Percentiles rank a stretch among this genome's conserved stretches.
phyloP scores from a whole-genome alignment of 2,329 filamentous ascomycete species.

The Alternaria metachromatica region DNA sequence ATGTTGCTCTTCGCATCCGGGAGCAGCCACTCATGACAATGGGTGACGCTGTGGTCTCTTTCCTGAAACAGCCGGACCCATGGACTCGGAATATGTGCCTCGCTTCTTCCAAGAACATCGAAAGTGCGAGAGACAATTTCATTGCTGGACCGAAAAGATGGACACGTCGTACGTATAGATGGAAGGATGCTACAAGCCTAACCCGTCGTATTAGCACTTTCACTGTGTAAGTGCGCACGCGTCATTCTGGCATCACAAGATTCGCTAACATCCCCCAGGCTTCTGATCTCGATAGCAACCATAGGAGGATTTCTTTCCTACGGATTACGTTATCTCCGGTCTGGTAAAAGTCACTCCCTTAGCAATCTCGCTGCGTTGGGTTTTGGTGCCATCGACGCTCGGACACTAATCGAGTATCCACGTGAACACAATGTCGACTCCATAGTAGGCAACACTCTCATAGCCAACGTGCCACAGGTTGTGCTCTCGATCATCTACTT shows the following conservation, averaged over 20 bases:
- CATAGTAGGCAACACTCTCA: neutral
- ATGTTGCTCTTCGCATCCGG: slow-evolving; percentile 11
- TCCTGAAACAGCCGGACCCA: slow-evolving; percentile 17
- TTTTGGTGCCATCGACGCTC: neutral
- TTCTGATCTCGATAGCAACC: neutral
- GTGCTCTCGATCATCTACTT: slow-evolving; percentile 46
- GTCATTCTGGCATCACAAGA: neutral
- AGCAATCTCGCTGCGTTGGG: neutral
- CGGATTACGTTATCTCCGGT: neutral
- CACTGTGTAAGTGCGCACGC: neutral
- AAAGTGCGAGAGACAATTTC: neutral
- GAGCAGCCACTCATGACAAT: slow-evolving; percentile 31
- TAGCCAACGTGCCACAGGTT: neutral
- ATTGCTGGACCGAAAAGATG: neutral
- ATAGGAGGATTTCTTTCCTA: neutral
- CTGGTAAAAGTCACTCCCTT: neutral
- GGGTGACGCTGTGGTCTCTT: slow-evolving; percentile 32
- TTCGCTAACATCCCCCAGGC: neutral
- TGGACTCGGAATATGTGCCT: slow-evolving; percentile 24
- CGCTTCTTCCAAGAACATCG: slow-evolving; percentile 7
- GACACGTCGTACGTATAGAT: neutral
- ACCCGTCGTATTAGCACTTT: neutral
- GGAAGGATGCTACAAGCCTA: neutral
- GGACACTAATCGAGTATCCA: neutral
- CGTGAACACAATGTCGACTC: neutral